phyloP scores from a whole-genome alignment of 2,329 filamentous ascomycete genomes.

The Botrytis aclada region DNA sequence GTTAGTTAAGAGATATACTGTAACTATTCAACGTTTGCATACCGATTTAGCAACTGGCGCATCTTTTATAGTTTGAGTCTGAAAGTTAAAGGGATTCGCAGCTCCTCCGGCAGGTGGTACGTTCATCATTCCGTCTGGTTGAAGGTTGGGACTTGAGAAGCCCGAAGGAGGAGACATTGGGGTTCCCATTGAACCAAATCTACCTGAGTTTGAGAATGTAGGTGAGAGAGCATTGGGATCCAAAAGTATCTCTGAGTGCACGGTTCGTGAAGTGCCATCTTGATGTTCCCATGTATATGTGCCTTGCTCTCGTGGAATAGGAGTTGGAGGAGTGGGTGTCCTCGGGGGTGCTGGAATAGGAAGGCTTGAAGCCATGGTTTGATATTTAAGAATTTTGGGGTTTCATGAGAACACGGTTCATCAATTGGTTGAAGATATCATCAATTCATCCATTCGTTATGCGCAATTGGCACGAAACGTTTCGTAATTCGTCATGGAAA shows the following conservation, averaged over 20 bases:
- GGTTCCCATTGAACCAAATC: slow-evolving; percentile 39
- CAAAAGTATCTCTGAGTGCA: slow-evolving; percentile 37
- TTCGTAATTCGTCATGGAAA: slow-evolving; percentile 13
- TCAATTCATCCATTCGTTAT: not conserved
- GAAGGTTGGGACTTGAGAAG: slow-evolving; percentile 23
- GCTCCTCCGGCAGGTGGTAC: slow-evolving; percentile 30
- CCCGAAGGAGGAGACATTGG: slow-evolving; percentile 33
- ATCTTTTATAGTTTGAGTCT: slow-evolving; percentile 74
- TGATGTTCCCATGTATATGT: slow-evolving; percentile 11
- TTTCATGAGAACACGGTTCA: slow-evolving; percentile 10
- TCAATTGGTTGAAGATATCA: slow-evolving; percentile 8
- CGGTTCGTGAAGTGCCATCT: slow-evolving; percentile 25
- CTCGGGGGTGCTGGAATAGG: slow-evolving; percentile 59
- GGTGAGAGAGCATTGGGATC: slow-evolving; percentile 49
- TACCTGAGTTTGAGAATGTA: slow-evolving; percentile 27
- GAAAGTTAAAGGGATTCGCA: slow-evolving; percentile 87
- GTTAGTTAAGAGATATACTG: slow-evolving; percentile 4
- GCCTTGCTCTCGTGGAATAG: slow-evolving; percentile 41
- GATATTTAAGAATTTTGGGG: slow-evolving; percentile 6
- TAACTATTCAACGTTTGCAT: slow-evolving; percentile 37
- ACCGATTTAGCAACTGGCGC: slow-evolving; percentile 72
- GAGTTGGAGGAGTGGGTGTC: slow-evolving; percentile 61
- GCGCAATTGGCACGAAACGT: not conserved
- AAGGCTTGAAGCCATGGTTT: slow-evolving; percentile 54
- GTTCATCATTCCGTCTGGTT: slow-evolving; percentile 37